These are phyloP conservation scores for Neoarthrinium moseri DNA, from an alignment of 2,329 filamentous ascomycete species.

Conservation along the genomic window DNA sequence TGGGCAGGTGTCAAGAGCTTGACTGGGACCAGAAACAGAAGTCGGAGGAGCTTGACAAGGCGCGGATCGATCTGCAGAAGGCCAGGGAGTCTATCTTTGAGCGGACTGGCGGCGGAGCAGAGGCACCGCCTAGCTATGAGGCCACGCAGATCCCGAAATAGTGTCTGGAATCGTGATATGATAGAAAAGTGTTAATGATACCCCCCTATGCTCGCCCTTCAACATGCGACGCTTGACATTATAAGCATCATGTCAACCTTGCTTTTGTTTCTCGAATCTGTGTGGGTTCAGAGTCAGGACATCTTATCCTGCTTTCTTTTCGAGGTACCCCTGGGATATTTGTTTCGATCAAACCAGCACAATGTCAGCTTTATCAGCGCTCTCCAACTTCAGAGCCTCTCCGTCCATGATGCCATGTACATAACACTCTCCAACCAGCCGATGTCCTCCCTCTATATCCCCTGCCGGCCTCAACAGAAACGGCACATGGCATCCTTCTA, in stretches of 20 bases:
- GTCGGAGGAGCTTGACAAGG: conserved; percentile 29
- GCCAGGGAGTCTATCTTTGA: conserved; percentile 43
- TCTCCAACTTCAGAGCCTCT: background rate
- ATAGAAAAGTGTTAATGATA: too few species aligned
- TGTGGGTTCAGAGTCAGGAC: too few species aligned
- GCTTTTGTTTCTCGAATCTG: too few species aligned
- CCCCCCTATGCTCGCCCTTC: too few species aligned
- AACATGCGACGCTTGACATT: too few species aligned
- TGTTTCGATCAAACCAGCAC: too few species aligned
- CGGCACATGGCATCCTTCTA: background rate
- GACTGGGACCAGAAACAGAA: conserved; percentile 29
- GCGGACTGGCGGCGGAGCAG: background rate
- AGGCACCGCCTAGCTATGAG: background rate
- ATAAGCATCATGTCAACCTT: too few species aligned
- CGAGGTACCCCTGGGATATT: too few species aligned
- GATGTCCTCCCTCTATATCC: background rate
- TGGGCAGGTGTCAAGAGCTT: conserved; percentile 20
- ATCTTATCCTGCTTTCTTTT: too few species aligned
- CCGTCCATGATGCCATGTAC: background rate
- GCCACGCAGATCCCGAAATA: too few species aligned
- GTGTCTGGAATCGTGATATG: too few species aligned
- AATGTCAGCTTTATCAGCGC: too few species aligned
- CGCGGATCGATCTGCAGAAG: conserved; percentile 39
- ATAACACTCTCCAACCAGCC: background rate
- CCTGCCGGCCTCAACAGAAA: background rate